phyloP scores from a whole-genome alignment of 2,329 filamentous ascomycete species.

The Talaromyces atroroseus region DNA sequence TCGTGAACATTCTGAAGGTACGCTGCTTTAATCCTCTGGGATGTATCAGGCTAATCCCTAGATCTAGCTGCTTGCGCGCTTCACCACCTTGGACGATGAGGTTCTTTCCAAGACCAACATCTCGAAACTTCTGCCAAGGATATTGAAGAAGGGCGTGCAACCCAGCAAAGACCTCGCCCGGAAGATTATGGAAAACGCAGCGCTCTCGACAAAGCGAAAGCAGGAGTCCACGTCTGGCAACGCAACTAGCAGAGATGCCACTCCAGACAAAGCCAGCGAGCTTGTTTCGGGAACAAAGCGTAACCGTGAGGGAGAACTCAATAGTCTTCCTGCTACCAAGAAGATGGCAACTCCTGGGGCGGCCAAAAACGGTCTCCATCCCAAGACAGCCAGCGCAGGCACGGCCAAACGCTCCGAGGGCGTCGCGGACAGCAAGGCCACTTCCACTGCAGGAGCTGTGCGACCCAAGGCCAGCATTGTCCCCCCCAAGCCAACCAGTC shows the following conservation, averaged over 20 bases:
- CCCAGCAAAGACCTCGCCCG: conserved; percentile 52
- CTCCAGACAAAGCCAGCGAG: conserved; percentile 22
- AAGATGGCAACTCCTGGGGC: conserved; percentile 28
- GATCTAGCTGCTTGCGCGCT: conserved; percentile 48
- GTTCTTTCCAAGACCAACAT: conserved; percentile 57
- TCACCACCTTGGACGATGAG: conserved; percentile 53
- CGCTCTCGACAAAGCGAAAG: conserved; percentile 40
- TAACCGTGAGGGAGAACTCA: conserved; percentile 33
- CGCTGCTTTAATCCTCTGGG: neutral
- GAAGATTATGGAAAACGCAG: conserved; percentile 48
- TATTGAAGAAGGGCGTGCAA: conserved; percentile 55
- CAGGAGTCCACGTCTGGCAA: conserved; percentile 30
- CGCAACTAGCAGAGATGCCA: conserved; percentile 31
- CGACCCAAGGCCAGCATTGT: conserved; percentile 36
- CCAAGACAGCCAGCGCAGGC: conserved; percentile 19
- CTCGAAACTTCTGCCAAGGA: conserved; percentile 52
- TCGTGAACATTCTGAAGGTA: conserved; percentile 44
- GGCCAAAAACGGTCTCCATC: conserved; percentile 25
- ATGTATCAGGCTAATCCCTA: conserved; percentile 19
- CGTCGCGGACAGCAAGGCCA: conserved; percentile 27
- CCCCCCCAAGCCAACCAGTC: conserved; percentile 39
- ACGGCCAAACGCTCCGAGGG: conserved; percentile 20
- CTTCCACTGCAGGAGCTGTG: conserved; percentile 20
- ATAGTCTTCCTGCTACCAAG: conserved; percentile 33
- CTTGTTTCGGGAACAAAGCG: conserved; percentile 32